Conservation (phyloP, 2,329 filamentous ascomycete genomes). For the Ampelomyces quisqualis region DNA sequence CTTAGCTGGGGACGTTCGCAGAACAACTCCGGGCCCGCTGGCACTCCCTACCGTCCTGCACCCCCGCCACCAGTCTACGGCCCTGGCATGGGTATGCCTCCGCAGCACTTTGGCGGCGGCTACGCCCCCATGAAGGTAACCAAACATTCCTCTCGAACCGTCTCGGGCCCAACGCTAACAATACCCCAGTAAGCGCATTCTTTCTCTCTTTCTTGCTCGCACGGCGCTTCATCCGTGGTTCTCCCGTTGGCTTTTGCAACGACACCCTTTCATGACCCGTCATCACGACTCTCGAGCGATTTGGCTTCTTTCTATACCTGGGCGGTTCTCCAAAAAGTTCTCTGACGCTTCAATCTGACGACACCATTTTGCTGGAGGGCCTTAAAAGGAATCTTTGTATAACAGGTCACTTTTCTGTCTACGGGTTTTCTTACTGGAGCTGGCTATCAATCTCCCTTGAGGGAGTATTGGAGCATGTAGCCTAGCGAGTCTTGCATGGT, state of each 20-base stretch:
- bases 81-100: conserved; percentile 68
- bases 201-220: conserved; percentile 39
- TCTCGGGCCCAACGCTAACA: conserved; percentile 6
- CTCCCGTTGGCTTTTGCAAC: conserved; percentile 40
- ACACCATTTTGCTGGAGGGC: conserved; percentile 39
- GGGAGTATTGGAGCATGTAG: conserved; percentile 38
- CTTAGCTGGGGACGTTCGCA: conserved; percentile 97
- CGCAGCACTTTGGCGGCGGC: conserved; percentile 60
- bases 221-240: conserved; percentile 40
- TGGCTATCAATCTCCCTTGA: conserved; percentile 25
- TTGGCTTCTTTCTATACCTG: conserved; percentile 41
- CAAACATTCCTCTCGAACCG: conserved; percentile 1
- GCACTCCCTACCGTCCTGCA: conserved; percentile 93
- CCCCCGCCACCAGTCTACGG: conserved; percentile 72
- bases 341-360: conserved; percentile 37
- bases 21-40: conserved; percentile 96
- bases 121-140: conserved; percentile 68
- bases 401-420: conserved; percentile 40
- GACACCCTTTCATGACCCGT: conserved; percentile 41
- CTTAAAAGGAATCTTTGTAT: conserved; percentile 42
- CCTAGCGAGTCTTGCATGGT: conserved; percentile 41
- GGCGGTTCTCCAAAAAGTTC: conserved; percentile 45
- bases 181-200: conserved; percentile 40
- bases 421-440: conserved; percentile 36
- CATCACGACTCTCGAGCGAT: conserved; percentile 42